Percentiles rank a stretch among this genome's conserved stretches.
phyloP scores from a whole-genome alignment of 352 stramenopile species.

The Globisporangium spinosum region DNA sequence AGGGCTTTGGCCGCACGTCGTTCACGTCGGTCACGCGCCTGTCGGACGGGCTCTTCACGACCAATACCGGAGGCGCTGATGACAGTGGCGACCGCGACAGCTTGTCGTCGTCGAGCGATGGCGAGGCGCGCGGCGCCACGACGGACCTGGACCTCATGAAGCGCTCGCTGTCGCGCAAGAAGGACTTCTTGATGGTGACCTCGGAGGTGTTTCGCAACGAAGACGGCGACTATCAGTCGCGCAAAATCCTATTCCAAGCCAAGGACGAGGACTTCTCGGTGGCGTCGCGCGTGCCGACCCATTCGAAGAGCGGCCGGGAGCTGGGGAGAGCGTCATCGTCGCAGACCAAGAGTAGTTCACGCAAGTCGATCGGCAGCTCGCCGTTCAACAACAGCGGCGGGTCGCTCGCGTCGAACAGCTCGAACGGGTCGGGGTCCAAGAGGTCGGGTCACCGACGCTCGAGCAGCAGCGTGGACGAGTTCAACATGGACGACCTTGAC shows the following conservation, averaged over 20 bases:
- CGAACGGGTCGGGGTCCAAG: slow-evolving; percentile 17
- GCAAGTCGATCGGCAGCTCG: slow-evolving; percentile 46
- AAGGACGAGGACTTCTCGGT: slow-evolving; percentile 85
- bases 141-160: slow-evolving; percentile 79
- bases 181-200: slow-evolving; percentile 90
- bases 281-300: slow-evolving; percentile 66
- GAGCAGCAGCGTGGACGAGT: slow-evolving; percentile 35
- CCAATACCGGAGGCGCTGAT: slow-evolving; percentile 14
- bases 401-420: slow-evolving; percentile 45
- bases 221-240: slow-evolving; percentile 79
- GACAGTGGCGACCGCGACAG: slow-evolving; percentile 34
- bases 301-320: slow-evolving; percentile 62
- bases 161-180: slow-evolving; percentile 80
- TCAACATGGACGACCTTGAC: slow-evolving; percentile 75
- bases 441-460: slow-evolving; percentile 27
- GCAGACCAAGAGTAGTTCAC: slow-evolving; percentile 42
- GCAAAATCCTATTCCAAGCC: slow-evolving; percentile 88
- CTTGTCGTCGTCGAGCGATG: slow-evolving; percentile 48
- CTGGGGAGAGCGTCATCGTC: slow-evolving; percentile 47
- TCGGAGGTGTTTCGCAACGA: slow-evolving; percentile 86
- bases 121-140: slow-evolving; percentile 19
- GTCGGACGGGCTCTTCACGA: slow-evolving; percentile 37
- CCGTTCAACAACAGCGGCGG: slow-evolving; percentile 33
- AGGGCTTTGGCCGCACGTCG: slow-evolving; percentile 64
- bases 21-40: slow-evolving; percentile 72